Percentiles rank a stretch among this genome's conserved stretches.
These are phyloP conservation scores for Pythium insidiosum DNA, from an alignment of 352 stramenopile species.

Conservation along the genomic window DNA sequence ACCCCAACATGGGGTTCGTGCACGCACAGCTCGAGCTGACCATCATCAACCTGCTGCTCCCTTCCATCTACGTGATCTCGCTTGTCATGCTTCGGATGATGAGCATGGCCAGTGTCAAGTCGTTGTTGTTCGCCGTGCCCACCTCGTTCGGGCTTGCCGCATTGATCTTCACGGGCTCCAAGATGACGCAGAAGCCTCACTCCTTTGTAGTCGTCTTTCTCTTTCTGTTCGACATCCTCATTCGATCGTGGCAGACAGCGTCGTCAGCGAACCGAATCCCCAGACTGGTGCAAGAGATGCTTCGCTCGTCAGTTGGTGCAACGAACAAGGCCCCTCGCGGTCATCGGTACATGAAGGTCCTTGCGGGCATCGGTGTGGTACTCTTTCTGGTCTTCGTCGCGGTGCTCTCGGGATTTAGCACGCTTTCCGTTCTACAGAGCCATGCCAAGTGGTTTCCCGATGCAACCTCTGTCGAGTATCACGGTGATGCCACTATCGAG, in stretches of 20 bases:
- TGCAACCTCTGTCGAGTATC: constrained; percentile 55
- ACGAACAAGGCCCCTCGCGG: constrained; percentile 36
- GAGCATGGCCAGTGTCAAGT: constrained; percentile 36
- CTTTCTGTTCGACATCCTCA: constrained; percentile 71
- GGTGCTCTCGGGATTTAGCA: constrained; percentile 66
- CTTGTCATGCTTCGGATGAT: constrained; percentile 74
- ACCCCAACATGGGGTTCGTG: constrained; percentile 81
- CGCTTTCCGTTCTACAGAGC: constrained; percentile 64
- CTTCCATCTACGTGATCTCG: constrained; percentile 82
- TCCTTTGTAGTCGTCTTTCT: constrained; percentile 63
- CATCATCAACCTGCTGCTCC: constrained; percentile 83
- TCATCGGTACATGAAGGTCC: constrained; percentile 45
- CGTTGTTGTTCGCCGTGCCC: constrained; percentile 38
- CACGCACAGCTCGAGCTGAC: constrained; percentile 83
- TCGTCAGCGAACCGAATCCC: constrained; percentile 36
- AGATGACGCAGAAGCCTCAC: constrained; percentile 73
- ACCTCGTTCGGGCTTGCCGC: constrained; percentile 38
- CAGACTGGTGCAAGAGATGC: constrained; percentile 52
- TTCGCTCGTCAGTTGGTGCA: constrained; percentile 34
- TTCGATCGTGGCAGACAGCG: constrained; percentile 40
- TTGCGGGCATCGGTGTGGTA: constrained; percentile 60
- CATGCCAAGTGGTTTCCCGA: constrained; percentile 73
- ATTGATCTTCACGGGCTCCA: constrained; percentile 54
- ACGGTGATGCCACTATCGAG: constrained; percentile 52
- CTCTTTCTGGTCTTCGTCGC: constrained; percentile 51